phyloP scores from a whole-genome alignment of 805 yeast genomes.

The Monosporozyma siamensis region DNA sequence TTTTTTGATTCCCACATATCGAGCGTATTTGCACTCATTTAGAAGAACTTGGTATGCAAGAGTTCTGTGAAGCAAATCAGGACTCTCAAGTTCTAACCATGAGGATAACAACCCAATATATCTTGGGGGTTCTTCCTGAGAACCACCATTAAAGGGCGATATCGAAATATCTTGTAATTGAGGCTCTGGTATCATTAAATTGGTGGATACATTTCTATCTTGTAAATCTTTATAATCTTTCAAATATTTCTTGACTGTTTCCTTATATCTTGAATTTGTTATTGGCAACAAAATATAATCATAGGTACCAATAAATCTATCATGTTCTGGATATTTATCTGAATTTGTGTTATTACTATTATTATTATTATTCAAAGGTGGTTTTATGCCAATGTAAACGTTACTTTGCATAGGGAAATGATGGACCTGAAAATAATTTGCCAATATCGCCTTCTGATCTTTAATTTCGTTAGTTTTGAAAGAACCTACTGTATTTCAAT shows the following conservation, averaged over 20 bases:
- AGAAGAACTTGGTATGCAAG: slow-evolving; percentile 48
- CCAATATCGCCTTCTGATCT: too few relatives aligned
- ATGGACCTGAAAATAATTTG: background rate
- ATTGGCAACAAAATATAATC: slow-evolving; percentile 46
- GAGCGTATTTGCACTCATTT: slow-evolving; percentile 51
- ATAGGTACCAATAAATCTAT: slow-evolving; percentile 23
- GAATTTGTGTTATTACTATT: slow-evolving; percentile 2
- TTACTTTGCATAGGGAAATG: slow-evolving; percentile 21
- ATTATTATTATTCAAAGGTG: background rate
- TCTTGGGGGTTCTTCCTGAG: slow-evolving; percentile 12
- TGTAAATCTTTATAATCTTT: background rate
- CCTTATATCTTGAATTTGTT: slow-evolving; percentile 43
- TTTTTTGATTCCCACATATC: slow-evolving; percentile 46
- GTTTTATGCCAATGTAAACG: slow-evolving; percentile 38
- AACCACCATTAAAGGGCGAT: slow-evolving; percentile 19
- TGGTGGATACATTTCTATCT: background rate
- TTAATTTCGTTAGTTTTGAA: too few relatives aligned
- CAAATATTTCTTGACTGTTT: slow-evolving; percentile 25
- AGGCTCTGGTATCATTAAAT: slow-evolving; percentile 22
- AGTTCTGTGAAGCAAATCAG: slow-evolving; percentile 39
- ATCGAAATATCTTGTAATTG: slow-evolving; percentile 29
- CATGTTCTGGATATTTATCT: background rate
- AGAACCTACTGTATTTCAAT: too few relatives aligned
- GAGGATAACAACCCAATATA: slow-evolving; percentile 52
- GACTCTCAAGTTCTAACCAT: slow-evolving; percentile 61